Conservation (phyloP, 2,329 filamentous ascomycete genomes). For the Helminthosporium solani region DNA sequence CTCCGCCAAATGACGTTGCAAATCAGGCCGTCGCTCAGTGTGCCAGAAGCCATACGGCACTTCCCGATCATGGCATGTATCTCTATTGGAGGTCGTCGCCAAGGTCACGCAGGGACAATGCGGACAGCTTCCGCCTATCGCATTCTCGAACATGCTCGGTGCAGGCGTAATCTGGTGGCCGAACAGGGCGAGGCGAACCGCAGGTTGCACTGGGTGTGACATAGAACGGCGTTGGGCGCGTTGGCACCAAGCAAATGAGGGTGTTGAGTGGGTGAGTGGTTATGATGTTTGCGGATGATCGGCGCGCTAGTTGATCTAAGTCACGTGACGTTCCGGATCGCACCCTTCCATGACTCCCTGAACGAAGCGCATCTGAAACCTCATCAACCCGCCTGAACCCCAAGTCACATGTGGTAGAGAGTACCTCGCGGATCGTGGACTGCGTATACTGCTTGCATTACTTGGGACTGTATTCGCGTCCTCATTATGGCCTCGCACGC, state of each 20-base stretch:
- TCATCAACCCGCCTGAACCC: constrained; percentile 22
- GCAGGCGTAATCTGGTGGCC: no score
- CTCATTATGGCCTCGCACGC: constrained; percentile 30
- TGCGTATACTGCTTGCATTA: background rate
- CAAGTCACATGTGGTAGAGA: constrained; percentile 19
- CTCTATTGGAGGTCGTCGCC: no score
- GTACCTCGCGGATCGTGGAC: background rate
- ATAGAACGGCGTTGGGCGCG: constrained; percentile 16
- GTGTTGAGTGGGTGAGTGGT: constrained; percentile 14
- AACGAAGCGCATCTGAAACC: background rate
- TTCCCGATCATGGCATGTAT: no score
- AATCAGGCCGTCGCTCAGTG: no score
- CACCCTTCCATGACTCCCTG: background rate
- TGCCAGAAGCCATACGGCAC: no score
- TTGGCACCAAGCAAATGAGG: constrained; percentile 11
- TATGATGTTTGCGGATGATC: constrained; percentile 19
- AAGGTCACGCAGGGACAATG: no score
- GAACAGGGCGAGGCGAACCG: no score
- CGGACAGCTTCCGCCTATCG: no score
- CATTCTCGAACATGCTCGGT: no score
- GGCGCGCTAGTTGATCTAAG: constrained; percentile 3
- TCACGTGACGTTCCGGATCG: constrained; percentile 5
- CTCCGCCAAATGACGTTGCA: no score
- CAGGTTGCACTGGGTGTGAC: constrained; percentile 10
- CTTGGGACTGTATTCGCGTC: background rate